Percentiles rank a stretch among this genome's conserved stretches.
Conservation (phyloP, 768 basidiomycete species). For the Collybiopsis confluens region DNA sequence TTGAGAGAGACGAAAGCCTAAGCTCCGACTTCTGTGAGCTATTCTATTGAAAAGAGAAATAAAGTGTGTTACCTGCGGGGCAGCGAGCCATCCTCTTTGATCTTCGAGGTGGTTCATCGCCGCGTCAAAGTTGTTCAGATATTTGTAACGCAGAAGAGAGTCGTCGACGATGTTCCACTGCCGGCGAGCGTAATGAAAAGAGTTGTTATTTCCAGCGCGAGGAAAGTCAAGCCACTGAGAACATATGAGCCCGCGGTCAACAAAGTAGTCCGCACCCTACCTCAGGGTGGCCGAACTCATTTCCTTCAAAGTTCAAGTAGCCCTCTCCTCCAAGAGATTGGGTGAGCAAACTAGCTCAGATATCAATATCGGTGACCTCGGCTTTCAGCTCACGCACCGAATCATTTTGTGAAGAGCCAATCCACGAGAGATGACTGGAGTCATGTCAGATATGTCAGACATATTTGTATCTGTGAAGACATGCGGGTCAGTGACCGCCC, state of each 20-base stretch:
- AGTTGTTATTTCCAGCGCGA: constrained; percentile 90
- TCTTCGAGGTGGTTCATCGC: constrained; percentile 87
- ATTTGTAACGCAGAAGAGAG: constrained; percentile 79
- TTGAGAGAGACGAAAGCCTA: constrained; percentile 94
- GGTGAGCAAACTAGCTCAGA: constrained; percentile 63
- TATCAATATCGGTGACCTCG: background rate
- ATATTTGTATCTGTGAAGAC: constrained; percentile 13
- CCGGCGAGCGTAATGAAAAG: constrained; percentile 94
- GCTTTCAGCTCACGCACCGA: constrained; percentile 45
- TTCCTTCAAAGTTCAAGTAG: constrained; percentile 96
- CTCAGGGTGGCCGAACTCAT: constrained; percentile 98
- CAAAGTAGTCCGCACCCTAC: constrained; percentile 32
- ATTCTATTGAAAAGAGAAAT: background rate
- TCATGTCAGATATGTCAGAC: constrained; percentile 11
- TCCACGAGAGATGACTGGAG: constrained; percentile 83
- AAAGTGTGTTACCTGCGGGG: constrained; percentile 55
- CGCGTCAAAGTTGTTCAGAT: constrained; percentile 89
- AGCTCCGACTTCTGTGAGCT: background rate
- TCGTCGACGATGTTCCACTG: constrained; percentile 98
- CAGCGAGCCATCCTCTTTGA: constrained; percentile 80
- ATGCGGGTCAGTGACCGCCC: background rate
- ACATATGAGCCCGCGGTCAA: background rate
- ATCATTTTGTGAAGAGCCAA: constrained; percentile 97
- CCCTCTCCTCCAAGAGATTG: constrained; percentile 96
- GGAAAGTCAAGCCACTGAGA: constrained; percentile 97